A percentile compares a stretch with the other conserved stretches of the same genome.
phyloP scores from a whole-genome alignment of 345 rosid species.

The Populus pruinosa region DNA sequence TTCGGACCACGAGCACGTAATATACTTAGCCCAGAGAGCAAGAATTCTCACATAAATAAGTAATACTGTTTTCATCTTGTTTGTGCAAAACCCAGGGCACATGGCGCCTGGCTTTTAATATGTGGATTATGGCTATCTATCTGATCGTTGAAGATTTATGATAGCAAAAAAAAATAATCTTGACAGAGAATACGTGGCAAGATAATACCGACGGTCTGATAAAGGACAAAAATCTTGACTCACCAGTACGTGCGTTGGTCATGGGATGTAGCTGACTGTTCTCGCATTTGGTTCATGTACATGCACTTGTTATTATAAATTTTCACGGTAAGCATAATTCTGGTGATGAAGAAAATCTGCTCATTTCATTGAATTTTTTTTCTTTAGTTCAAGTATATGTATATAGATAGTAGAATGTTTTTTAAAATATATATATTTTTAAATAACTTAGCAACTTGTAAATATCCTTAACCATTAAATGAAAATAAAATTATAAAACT shows the following conservation, averaged over 20 bases:
- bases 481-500: too few relatives aligned
- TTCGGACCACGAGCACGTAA: background rate
- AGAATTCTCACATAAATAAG: background rate
- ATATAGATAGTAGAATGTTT: too few relatives aligned
- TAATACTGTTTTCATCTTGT: background rate
- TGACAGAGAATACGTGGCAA: constrained; percentile 18
- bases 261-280: background rate
- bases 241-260: constrained; percentile 20
- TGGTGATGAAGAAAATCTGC: too few relatives aligned
- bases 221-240: background rate
- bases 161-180: too few relatives aligned
- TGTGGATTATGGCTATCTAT: background rate
- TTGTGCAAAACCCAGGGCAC: background rate
- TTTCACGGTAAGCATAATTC: too few relatives aligned
- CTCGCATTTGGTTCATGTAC: background rate
- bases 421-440: too few relatives aligned
- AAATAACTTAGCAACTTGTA: too few relatives aligned
- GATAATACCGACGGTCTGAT: constrained; percentile 18
- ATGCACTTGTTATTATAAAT: too few relatives aligned
- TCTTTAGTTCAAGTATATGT: too few relatives aligned
- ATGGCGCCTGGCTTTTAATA: background rate
- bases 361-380: too few relatives aligned
- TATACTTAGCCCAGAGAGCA: background rate
- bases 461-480: too few relatives aligned
- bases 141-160: background rate